phyloP scores from a whole-genome alignment of 2,329 filamentous ascomycete genomes.

The Penicillium sclerotiorum region DNA sequence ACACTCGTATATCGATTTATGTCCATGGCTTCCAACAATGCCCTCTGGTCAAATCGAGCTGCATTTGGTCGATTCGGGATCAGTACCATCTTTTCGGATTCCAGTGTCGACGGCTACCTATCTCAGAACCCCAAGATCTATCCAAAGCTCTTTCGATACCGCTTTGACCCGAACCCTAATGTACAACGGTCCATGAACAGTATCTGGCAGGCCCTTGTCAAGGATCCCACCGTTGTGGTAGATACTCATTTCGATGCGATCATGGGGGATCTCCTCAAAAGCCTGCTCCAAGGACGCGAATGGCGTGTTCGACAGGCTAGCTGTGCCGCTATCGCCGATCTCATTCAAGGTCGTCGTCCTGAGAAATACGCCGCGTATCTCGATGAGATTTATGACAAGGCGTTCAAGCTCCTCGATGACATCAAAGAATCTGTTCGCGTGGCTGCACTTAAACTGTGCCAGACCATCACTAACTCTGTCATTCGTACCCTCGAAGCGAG shows the following conservation, averaged over 20 bases:
- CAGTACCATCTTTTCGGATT: conserved; percentile 87
- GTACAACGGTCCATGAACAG: conserved; percentile 96
- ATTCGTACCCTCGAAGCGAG: conserved; percentile 84
- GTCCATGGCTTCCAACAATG: conserved; percentile 92
- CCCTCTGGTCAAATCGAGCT: conserved; percentile 95
- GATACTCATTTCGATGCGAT: conserved; percentile 85
- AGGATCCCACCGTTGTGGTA: conserved; percentile 76
- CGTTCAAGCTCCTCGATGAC: conserved; percentile 91
- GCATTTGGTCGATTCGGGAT: conserved; percentile 94
- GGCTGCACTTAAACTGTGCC: conserved; percentile 79
- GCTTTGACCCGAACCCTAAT: conserved; percentile 92
- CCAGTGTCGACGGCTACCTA: conserved; percentile 67
- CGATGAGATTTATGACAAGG: conserved; percentile 78
- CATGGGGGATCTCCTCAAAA: conserved; percentile 81
- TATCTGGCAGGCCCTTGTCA: conserved; percentile 96
- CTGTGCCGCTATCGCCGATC: conserved; percentile 83
- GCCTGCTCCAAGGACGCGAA: conserved; percentile 78
- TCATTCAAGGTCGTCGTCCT: conserved; percentile 78
- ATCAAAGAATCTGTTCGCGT: conserved; percentile 88
- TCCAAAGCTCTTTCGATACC: conserved; percentile 89
- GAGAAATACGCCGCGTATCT: conserved; percentile 82
- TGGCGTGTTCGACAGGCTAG: conserved; percentile 93
- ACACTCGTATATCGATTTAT: conserved; percentile 98
- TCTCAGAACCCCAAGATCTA: conserved; percentile 89
- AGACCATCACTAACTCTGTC: conserved; percentile 79